phyloP scores from a whole-genome alignment of 2,329 filamentous ascomycete genomes.

The Fusarium floridanum region DNA sequence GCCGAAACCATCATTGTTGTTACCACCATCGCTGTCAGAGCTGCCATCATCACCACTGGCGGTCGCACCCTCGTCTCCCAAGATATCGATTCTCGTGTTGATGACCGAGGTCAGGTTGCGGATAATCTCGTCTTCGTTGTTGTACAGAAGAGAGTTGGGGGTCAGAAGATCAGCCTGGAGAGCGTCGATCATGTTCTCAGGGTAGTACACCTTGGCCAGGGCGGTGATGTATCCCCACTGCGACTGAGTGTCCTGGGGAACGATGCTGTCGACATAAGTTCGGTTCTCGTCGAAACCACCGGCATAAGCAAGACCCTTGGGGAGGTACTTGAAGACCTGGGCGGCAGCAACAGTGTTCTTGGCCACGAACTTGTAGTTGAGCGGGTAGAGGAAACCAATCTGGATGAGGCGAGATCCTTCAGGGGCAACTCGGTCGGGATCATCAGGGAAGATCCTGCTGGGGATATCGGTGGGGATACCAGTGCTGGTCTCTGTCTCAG shows the following conservation, averaged over 20 bases:
- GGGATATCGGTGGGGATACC: conserved; percentile 77
- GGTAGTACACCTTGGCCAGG: conserved; percentile 76
- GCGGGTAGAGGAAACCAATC: conserved; percentile 82
- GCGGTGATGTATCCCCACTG: conserved; percentile 85
- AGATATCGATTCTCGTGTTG: conserved; percentile 77
- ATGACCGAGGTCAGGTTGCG: conserved; percentile 82
- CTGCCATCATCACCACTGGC: conserved; percentile 47
- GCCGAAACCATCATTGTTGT: conserved; percentile 58
- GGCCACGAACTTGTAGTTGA: conserved; percentile 89
- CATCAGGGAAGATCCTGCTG: conserved; percentile 79
- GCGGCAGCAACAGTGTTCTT: conserved; percentile 77
- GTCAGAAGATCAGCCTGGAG: conserved; percentile 78
- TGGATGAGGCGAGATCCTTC: conserved; percentile 80
- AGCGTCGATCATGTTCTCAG: conserved; percentile 74
- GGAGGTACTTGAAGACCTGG: conserved; percentile 87
- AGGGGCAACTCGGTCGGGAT: conserved; percentile 65
- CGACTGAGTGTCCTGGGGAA: conserved; percentile 79
- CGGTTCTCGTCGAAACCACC: conserved; percentile 67
- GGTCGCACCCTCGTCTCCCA: conserved; percentile 56
- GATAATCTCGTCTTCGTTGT: conserved; percentile 74
- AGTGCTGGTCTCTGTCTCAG: conserved; percentile 60
- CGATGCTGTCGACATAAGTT: conserved; percentile 77
- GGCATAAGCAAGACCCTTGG: conserved; percentile 76
- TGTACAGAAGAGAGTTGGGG: conserved; percentile 80
- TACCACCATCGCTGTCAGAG: conserved; percentile 52